phyloP scores from a whole-genome alignment of 768 basidiomycete genomes.

The Gyrodon lividus region DNA sequence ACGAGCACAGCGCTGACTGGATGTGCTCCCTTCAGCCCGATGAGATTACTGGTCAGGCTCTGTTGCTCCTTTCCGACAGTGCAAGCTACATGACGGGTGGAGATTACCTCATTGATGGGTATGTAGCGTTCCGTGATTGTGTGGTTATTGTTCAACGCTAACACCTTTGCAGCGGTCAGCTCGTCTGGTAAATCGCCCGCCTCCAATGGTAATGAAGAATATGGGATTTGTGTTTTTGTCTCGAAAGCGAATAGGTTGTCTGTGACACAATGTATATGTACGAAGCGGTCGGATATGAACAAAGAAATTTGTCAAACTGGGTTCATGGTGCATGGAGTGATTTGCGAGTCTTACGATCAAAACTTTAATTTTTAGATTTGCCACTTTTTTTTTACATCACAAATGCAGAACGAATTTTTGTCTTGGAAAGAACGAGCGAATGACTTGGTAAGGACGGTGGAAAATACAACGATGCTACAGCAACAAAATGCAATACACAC shows the following conservation, averaged over 20 bases:
- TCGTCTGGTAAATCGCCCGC: conserved; percentile 25
- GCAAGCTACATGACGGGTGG: conserved; percentile 59
- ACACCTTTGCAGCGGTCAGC: conserved; percentile 21
- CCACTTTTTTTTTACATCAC: too few relatives aligned
- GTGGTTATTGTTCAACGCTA: not conserved
- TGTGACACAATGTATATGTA: too few relatives aligned
- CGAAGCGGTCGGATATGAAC: too few relatives aligned
- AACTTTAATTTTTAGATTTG: too few relatives aligned
- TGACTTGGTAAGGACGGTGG: not conserved
- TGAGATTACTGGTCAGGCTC: conserved; percentile 55
- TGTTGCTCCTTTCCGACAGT: conserved; percentile 52
- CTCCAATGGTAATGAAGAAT: not conserved
- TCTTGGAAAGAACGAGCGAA: not conserved
- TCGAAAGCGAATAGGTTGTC: too few relatives aligned
- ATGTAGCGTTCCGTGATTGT: conserved; percentile 15
- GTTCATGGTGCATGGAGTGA: too few relatives aligned
- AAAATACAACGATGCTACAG: not conserved
- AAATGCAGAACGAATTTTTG: too few relatives aligned
- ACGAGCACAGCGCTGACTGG: not conserved
- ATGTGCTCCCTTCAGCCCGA: conserved; percentile 37
- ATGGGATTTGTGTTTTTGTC: too few relatives aligned
- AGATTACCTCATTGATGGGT: conserved; percentile 60
- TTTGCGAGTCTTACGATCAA: too few relatives aligned
- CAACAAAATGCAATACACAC: not conserved
- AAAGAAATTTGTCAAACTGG: too few relatives aligned